Base-by-base conservation (phyloP, 495 filamentous ascomycete species). In the Penicillium bovifimosum region DNA sequence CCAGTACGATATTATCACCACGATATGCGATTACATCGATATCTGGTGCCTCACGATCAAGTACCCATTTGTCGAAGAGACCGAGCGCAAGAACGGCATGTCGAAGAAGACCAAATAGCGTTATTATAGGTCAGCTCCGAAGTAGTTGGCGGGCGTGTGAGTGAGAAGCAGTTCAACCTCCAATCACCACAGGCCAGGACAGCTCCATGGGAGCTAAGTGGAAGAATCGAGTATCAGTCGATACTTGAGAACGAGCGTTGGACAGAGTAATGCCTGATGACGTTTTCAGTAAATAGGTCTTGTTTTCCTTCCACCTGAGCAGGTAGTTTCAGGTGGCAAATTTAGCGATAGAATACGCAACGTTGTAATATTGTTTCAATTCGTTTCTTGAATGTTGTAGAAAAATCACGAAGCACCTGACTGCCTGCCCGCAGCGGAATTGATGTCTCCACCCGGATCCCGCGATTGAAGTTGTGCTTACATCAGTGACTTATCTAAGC, bases 31-130 rank as follows among this genome's bases (percentile, higher is more conserved):
- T 63, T 95, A 95, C 66, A 77, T 96, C 49, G 93, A 98, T 67
- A 98, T 98, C 61, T 96, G 90, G 88, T 98, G 93, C 62, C 75
- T 97, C 69, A 95, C 87, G 0, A 98, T 98, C 68, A 98, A 98
- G 77, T 85, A 76, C 50, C 73, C 73, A 1, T 69, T 65, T 38
- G 56, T 64, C 20, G 71, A 73, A 41, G 69, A 61, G 32, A 62
- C 58, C 32, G 54, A 64, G 32, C 39, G 33, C 53, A 64, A 64
- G 55, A 51, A 52, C 16, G 48, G 47, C 17, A 50, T 53, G 27
- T 53, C 56, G 35, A 75, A 75, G 63, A 72, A 72, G 60, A 62
- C 52, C 28, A 47, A 56, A 41, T 72, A 58, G 54, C 43, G 36
- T 6, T 16, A n/a, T 9, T 31, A 11, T 9, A 5, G 33, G 40